Evolutionary conservation across 1,284 basidiomycete species (phyloP).

Genomic region (Sparassis latifolia): DNA sequence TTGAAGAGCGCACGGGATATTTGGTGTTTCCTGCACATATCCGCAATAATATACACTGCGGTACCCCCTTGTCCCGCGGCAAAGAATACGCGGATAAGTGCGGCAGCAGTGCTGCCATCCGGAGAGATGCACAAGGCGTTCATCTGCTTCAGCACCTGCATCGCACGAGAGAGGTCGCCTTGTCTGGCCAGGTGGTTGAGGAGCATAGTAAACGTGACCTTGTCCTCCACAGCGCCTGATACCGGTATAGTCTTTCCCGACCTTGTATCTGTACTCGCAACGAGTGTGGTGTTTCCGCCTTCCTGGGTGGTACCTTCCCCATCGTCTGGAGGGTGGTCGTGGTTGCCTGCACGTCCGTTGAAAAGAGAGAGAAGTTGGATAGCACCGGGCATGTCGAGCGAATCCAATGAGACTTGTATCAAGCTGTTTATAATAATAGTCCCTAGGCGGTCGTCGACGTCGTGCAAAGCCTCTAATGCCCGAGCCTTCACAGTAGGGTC

Average conservation of each 20-base stretch:
- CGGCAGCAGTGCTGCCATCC: conserved; percentile 39
- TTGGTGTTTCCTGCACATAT: conserved; percentile 31
- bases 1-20: conserved; percentile 19
- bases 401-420: conserved; percentile 51
- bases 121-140: conserved; percentile 33
- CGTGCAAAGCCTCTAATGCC: conserved; percentile 41
- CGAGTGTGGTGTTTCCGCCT: conserved; percentile 23
- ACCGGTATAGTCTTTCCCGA: not conserved
- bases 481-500: conserved; percentile 47
- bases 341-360: conserved; percentile 17
- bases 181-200: conserved; percentile 49
- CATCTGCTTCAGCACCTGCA: conserved; percentile 45
- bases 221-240: conserved; percentile 28
- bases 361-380: conserved; percentile 45
- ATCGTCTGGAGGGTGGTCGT: conserved; percentile 12
- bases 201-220: conserved; percentile 57
- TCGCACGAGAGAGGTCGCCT: conserved; percentile 38
- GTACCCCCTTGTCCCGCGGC: conserved; percentile 35
- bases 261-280: not conserved
- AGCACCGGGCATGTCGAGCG: conserved; percentile 42
- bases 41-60: conserved; percentile 44
- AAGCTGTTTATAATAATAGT: conserved; percentile 57
- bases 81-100: conserved; percentile 52
- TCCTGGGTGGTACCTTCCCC: conserved; percentile 28
- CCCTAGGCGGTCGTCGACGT: conserved; percentile 32